phyloP scores from a whole-genome alignment of 1,284 basidiomycete genomes.

The Heterobasidion occidentale region DNA sequence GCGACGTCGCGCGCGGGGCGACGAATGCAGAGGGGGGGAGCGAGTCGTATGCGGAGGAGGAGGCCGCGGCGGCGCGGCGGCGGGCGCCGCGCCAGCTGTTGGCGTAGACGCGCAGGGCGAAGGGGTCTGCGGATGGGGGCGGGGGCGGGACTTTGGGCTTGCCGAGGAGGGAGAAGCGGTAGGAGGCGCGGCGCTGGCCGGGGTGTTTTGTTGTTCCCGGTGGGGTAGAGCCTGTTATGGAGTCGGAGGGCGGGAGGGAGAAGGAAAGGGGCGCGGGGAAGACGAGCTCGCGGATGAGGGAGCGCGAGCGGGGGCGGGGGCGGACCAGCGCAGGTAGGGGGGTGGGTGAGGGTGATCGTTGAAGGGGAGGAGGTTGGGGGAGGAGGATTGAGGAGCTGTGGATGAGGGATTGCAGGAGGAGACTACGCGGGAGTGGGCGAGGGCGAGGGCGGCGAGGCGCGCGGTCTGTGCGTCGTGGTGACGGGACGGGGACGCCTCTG shows the following conservation, averaged over 20 bases:
- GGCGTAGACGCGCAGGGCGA: conserved; percentile 42
- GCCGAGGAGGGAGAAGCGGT: not conserved
- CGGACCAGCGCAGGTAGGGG: conserved; percentile 23
- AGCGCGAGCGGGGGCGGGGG: conserved; percentile 16
- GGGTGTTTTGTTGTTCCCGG: not conserved
- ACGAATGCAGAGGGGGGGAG: no score
- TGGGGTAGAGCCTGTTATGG: no score
- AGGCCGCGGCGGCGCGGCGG: conserved; percentile 27
- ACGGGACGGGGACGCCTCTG: conserved; percentile 24
- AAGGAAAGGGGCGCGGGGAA: conserved; percentile 59
- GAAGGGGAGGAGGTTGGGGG: conserved; percentile 23
- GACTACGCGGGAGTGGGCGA: conserved; percentile 65
- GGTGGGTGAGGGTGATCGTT: no score
- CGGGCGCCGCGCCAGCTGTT: conserved; percentile 46
- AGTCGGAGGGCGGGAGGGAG: conserved; percentile 3
- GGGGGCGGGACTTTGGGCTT: conserved; percentile 24
- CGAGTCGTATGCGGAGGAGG: conserved; percentile 23
- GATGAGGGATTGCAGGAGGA: conserved; percentile 62
- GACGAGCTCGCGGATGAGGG: conserved; percentile 46
- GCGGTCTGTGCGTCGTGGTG: conserved; percentile 29
- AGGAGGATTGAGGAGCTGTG: conserved; percentile 41
- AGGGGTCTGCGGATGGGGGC: conserved; percentile 46
- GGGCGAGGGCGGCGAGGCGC: conserved; percentile 39
- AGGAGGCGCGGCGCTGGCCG: not conserved
- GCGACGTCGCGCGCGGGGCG: no score